Percentiles rank a stretch among this genome's conserved stretches.
Evolutionary conservation across 2,329 filamentous ascomycete genomes (phyloP).

Genomic region (Aspergillus transmontanensis): DNA sequence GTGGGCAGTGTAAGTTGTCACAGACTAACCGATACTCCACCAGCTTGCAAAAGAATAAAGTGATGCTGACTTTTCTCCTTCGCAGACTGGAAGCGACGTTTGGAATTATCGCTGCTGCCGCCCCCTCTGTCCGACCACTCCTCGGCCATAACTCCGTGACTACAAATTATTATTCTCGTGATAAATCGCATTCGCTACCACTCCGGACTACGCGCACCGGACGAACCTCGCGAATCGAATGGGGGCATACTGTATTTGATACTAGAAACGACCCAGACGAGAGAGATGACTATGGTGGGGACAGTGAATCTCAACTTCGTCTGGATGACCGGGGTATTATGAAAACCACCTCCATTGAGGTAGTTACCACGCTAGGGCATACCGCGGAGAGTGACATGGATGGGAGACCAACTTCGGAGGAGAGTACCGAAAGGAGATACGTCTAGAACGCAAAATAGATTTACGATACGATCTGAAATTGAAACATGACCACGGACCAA

Average conservation of each 20-base stretch:
- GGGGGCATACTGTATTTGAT: background rate
- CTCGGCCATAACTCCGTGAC: slow-evolving; percentile 9
- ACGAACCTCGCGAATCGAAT: background rate
- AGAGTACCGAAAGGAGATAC: background rate
- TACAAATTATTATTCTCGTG: slow-evolving; percentile 3
- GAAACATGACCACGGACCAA: background rate
- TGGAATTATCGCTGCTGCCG: slow-evolving; percentile 6
- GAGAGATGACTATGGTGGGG: background rate
- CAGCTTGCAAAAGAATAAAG: background rate
- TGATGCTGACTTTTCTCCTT: background rate
- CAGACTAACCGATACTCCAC: background rate
- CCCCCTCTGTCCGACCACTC: slow-evolving; percentile 5
- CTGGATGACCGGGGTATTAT: slow-evolving; percentile 2
- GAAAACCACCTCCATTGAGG: slow-evolving; percentile 6
- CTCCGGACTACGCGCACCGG: slow-evolving; percentile 4
- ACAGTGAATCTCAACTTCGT: background rate
- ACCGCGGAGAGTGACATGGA: background rate
- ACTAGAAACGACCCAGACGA: background rate
- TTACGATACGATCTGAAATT: background rate
- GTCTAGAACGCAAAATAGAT: background rate
- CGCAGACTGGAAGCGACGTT: slow-evolving; percentile 4
- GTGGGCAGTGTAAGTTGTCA: slow-evolving; percentile 7
- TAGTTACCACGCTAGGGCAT: background rate
- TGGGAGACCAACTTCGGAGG: background rate
- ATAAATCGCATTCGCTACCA: slow-evolving; percentile 4